Evolutionary conservation across 805 yeast genomes (phyloP).

Genomic region (Pichia exigua): DNA sequence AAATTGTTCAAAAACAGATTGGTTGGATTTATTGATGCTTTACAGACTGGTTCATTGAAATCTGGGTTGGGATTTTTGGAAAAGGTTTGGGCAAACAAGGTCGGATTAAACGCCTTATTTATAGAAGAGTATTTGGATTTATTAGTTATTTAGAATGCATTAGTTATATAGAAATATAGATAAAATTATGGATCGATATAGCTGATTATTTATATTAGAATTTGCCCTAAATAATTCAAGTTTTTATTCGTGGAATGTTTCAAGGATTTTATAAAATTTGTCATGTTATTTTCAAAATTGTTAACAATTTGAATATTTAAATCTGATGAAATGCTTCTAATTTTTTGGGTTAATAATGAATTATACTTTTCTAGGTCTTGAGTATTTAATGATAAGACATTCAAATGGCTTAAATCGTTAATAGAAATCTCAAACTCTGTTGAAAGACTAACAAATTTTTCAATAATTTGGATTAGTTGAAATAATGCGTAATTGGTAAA

Average conservation of each 20-base stretch:
- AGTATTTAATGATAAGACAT: neutral
- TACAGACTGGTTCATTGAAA: conserved; percentile 10
- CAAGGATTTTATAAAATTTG: conserved; percentile 39
- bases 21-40: conserved; percentile 11
- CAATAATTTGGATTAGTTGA: conserved; percentile 21
- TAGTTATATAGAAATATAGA: neutral
- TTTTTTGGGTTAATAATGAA: conserved; percentile 17
- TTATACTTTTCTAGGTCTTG: conserved; percentile 19
- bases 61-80: conserved; percentile 9
- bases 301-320: conserved; percentile 33
- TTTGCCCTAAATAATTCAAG: conserved; percentile 38
- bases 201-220: neutral
- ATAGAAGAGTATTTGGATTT: conserved; percentile 7
- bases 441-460: conserved; percentile 32
- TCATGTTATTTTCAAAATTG: conserved; percentile 36
- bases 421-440: conserved; percentile 20
- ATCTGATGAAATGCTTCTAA: conserved; percentile 33
- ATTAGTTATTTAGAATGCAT: neutral
- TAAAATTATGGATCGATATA: neutral
- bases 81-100: conserved; percentile 12
- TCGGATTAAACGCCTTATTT: conserved; percentile 7
- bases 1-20: conserved; percentile 11
- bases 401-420: conserved; percentile 2
- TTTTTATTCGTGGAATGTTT: conserved; percentile 43
- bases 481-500: conserved; percentile 13